Evolutionary conservation across 2,329 filamentous ascomycete genomes (phyloP).

Genomic region (Herpotrichia juniperi): DNA sequence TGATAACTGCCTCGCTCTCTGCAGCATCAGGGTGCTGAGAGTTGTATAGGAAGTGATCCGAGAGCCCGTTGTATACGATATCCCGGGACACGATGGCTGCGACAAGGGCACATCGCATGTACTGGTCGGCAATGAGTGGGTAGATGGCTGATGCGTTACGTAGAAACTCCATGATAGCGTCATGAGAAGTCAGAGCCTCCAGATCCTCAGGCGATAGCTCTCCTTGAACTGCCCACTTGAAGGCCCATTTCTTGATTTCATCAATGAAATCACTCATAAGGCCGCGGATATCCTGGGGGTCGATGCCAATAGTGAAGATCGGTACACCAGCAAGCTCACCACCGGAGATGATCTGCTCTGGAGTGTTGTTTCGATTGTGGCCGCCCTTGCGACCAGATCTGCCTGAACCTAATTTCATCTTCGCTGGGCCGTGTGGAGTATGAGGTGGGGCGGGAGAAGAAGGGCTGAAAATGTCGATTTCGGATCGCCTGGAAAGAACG

Average conservation of each 20-base stretch:
- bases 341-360: slow-evolving; percentile 18
- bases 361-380: slow-evolving; percentile 24
- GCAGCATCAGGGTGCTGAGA: slow-evolving; percentile 12
- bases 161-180: slow-evolving; percentile 4
- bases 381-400: not conserved
- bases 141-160: slow-evolving; percentile 9
- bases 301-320: slow-evolving; percentile 23
- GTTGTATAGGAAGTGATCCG: slow-evolving; percentile 17
- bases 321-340: slow-evolving; percentile 9
- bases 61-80: slow-evolving; percentile 16
- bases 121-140: slow-evolving; percentile 14
- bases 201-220: not conserved
- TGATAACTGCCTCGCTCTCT: slow-evolving; percentile 10
- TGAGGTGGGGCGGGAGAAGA: not conserved
- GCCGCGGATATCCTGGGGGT: slow-evolving; percentile 22
- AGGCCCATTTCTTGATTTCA: slow-evolving; percentile 22
- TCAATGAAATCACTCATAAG: slow-evolving; percentile 30
- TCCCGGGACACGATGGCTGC: slow-evolving; percentile 16
- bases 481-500: not conserved
- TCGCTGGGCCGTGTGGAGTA: not conserved
- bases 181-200: slow-evolving; percentile 5
- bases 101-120: slow-evolving; percentile 18
- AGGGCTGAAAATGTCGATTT: not conserved
- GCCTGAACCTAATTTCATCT: not conserved
- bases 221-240: slow-evolving; percentile 6